Evolutionary conservation across 768 basidiomycete genomes (phyloP), one percentile per base, ranked within the genome.

Genomic region (Auricularia cornea): DNA sequence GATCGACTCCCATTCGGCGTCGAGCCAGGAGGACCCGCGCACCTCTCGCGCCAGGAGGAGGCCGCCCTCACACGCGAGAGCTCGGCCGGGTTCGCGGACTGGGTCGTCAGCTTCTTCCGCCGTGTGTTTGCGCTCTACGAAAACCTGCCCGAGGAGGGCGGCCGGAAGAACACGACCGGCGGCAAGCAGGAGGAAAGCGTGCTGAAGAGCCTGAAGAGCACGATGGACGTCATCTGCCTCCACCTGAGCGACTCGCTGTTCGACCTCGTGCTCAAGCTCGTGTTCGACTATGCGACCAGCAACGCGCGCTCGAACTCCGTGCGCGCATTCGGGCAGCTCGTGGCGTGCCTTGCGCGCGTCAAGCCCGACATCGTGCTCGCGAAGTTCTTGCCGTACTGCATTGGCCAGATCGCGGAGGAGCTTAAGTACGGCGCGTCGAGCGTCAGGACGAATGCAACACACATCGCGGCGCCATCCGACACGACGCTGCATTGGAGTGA

Each of bases 131-230:
- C 90, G 1, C 76, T 98, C 23, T 95, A 89, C 70, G 92, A 94
- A 76, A 95, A 96, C 71, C 78, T 98, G 3, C 95, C 95, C 0
- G 96, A 98, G 72, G 95, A 96, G 75, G 94, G 92, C 12, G 96
- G 96, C 3, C 86, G 85, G 76, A 84, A 82, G 75, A 90, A 90
- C 66, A 88, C 82, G 38, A 92, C 92, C 2, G 91, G 91, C 28
- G 91, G 91, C n/a, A 90, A 90, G 72, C 83, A 80, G 75, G 90
- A 88, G 78, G 88, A 93, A 67, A 79, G 74, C 41, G 86, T 91
- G 29, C 80, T 92, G 61, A 90, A 87, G 70, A 83, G 89, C 23
- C 82, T 92, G 72, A 90, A 90, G 76, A 81, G 84, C 70, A 89
- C 90, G 78, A 75, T 89, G 68, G 92, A 94, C 70, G 82, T 89